These are phyloP conservation scores for Echeveria elegans DNA, from an alignment of 164 flowering plant species.

Conservation along the genomic window DNA sequence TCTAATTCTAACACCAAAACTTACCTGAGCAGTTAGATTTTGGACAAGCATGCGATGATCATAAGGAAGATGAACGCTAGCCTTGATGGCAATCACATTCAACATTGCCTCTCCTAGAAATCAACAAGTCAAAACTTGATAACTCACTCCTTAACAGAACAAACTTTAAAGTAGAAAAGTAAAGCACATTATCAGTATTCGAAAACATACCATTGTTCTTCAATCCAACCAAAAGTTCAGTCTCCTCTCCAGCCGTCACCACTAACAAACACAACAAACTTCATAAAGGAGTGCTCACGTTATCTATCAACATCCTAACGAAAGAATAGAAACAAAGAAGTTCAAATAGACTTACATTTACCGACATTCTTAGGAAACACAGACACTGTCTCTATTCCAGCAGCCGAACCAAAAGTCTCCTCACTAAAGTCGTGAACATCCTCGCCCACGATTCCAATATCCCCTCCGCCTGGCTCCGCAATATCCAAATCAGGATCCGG, in stretches of 20 bases:
- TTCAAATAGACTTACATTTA: conserved; percentile 31
- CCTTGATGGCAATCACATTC: conserved; percentile 5
- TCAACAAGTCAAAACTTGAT: neutral
- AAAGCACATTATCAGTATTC: neutral
- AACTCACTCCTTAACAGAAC: neutral
- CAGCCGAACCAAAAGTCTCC: conserved; percentile 53
- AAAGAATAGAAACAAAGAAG: too few relatives aligned
- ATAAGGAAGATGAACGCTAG: conserved; percentile 10
- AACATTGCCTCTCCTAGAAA: conserved; percentile 1
- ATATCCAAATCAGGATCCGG: conserved; percentile 23
- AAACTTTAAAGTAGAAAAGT: neutral
- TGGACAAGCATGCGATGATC: conserved; percentile 9
- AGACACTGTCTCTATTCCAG: conserved; percentile 73
- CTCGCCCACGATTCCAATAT: conserved; percentile 67
- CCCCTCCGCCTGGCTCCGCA: conserved; percentile 38
- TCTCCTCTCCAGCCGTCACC: conserved; percentile 78
- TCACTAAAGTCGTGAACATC: conserved; percentile 55
- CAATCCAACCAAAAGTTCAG: conserved; percentile 80
- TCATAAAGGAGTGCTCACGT: neutral
- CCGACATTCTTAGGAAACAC: conserved; percentile 78
- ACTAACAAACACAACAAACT: conserved; percentile 29
- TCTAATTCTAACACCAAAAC: neutral
- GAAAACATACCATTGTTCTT: conserved; percentile 65
- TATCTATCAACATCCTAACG: neutral
- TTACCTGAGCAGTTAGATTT: conserved; percentile 69